phyloP scores from a whole-genome alignment of 768 basidiomycete species.

The Lactifluus volemus region DNA sequence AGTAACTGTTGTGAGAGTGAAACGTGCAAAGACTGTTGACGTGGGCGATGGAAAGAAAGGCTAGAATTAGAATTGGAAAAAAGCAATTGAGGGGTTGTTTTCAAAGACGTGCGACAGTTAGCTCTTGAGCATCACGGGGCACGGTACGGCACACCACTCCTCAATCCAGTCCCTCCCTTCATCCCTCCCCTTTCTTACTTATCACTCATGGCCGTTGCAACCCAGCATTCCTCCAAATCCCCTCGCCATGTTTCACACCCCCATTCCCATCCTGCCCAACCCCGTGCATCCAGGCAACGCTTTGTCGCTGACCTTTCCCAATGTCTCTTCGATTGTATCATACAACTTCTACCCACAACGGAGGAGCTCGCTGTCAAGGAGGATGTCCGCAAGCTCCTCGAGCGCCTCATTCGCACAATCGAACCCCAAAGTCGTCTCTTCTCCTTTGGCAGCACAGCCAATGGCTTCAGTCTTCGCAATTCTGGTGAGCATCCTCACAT shows the following conservation, averaged over 20 bases:
- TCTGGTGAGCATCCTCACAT: conserved; percentile 49
- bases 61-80: too few species aligned
- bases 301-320: conserved; percentile 79
- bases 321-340: conserved; percentile 87
- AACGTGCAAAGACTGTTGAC: background rate
- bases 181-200: background rate
- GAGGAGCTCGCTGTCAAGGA: conserved; percentile 94
- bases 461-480: conserved; percentile 94
- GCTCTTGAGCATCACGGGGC: too few species aligned
- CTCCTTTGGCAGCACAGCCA: conserved; percentile 95
- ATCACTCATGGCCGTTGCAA: conserved; percentile 11
- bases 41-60: background rate
- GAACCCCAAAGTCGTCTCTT: conserved; percentile 84
- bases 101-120: too few species aligned
- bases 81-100: too few species aligned
- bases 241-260: conserved; percentile 10
- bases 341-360: conserved; percentile 80
- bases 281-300: conserved; percentile 42
- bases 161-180: too few species aligned
- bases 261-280: conserved; percentile 9
- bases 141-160: too few species aligned
- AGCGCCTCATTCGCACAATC: conserved; percentile 91
- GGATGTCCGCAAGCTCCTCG: conserved; percentile 89
- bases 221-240: conserved; percentile 7
- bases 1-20: background rate